phyloP scores from a whole-genome alignment of 1,284 basidiomycete species.

The Mycena sp. region DNA sequence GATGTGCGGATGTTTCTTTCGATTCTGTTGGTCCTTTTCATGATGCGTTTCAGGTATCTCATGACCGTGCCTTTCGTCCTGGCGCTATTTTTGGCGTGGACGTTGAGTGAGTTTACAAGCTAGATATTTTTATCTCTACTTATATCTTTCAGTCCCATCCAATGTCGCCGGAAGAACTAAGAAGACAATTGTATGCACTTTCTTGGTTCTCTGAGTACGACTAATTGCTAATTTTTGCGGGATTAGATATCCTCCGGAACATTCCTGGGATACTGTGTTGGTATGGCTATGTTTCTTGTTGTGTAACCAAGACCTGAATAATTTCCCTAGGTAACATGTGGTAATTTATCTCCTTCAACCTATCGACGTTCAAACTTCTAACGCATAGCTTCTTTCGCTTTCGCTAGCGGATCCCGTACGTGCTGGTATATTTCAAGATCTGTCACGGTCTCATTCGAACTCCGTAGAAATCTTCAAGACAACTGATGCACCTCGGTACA shows the following conservation, averaged over 20 bases:
- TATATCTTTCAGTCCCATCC: slow-evolving; percentile 8
- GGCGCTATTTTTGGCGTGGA: slow-evolving; percentile 22
- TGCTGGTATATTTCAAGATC: too few relatives aligned
- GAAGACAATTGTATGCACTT: slow-evolving; percentile 20
- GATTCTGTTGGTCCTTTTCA: neutral
- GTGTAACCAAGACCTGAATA: neutral
- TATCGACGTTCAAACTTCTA: too few relatives aligned
- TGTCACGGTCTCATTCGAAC: neutral
- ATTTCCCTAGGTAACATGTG: neutral
- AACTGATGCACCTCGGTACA: slow-evolving; percentile 22
- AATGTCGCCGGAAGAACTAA: slow-evolving; percentile 33
- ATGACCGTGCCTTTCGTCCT: slow-evolving; percentile 25
- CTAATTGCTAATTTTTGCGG: neutral
- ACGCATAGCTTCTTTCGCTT: too few relatives aligned
- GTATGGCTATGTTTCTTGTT: slow-evolving; percentile 18
- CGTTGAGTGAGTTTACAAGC: neutral
- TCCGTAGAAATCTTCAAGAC: slow-evolving; percentile 31
- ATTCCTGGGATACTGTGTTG: slow-evolving; percentile 31
- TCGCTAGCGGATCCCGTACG: too few relatives aligned
- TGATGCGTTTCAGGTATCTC: neutral
- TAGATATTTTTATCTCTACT: too few relatives aligned
- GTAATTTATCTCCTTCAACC: too few relatives aligned
- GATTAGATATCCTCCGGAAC: slow-evolving; percentile 27
- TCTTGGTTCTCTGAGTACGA: neutral
- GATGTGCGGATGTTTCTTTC: neutral